phyloP scores from a whole-genome alignment of 805 yeast genomes.

The Metschnikowia peoriensis region DNA sequence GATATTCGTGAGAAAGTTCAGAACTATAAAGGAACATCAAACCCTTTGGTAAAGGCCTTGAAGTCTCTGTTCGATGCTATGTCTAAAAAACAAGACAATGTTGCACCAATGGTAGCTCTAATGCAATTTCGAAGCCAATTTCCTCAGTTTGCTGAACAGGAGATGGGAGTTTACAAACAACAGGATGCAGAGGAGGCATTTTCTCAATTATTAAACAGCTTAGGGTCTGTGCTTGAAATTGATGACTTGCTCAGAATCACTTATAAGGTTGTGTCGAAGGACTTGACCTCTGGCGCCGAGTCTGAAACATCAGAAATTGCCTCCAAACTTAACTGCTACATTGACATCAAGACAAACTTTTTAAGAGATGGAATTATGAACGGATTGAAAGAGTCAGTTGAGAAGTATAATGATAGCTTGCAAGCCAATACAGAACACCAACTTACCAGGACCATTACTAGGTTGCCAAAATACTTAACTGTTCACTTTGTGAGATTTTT shows the following conservation, averaged over 20 bases:
- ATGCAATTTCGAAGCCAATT: slow-evolving; percentile 60
- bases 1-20: slow-evolving; percentile 37
- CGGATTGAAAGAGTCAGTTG: slow-evolving; percentile 72
- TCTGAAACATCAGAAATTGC: slow-evolving; percentile 46
- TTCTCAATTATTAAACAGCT: slow-evolving; percentile 65
- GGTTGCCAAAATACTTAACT: slow-evolving; percentile 82
- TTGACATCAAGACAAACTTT: slow-evolving; percentile 79
- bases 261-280: slow-evolving; percentile 61
- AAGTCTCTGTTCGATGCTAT: slow-evolving; percentile 47
- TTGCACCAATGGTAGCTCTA: slow-evolving; percentile 69
- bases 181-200: slow-evolving; percentile 98
- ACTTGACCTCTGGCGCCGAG: slow-evolving; percentile 48
- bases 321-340: slow-evolving; percentile 83
- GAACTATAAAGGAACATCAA: slow-evolving; percentile 9
- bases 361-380: slow-evolving; percentile 78
- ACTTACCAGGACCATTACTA: slow-evolving; percentile 58
- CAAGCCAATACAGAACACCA: slow-evolving; percentile 71
- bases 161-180: slow-evolving; percentile 76
- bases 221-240: slow-evolving; percentile 49
- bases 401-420: slow-evolving; percentile 70
- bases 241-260: slow-evolving; percentile 62
- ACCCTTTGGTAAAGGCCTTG: slow-evolving; percentile 31
- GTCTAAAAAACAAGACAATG: slow-evolving; percentile 43
- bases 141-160: slow-evolving; percentile 90
- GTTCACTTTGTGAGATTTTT: slow-evolving; percentile 93